Evolutionary conservation across 106 monocot genomes (phyloP), one percentile per base, ranked within the genome.

Genomic region (Phalaenopsis aphrodite): DNA sequence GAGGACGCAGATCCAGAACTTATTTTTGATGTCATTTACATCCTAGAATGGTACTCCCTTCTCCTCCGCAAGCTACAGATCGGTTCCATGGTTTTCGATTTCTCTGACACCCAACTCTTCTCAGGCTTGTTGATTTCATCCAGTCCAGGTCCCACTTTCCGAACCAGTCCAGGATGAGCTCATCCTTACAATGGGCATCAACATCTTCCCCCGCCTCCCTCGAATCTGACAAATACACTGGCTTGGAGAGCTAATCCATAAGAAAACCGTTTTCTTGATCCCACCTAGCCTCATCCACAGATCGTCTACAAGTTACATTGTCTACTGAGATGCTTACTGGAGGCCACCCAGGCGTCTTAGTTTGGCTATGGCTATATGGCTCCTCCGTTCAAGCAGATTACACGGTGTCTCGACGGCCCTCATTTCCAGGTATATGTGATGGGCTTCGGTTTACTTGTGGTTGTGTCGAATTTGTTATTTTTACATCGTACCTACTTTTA

Each of bases 51-150:
- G 23, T 19, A 19, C 23, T 64, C 42, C 2, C 30, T 79, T 43
- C 64, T 79, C 67, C 66, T 79, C 67, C 67, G 79, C 66, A 79
- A 79, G 79, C 79, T 79, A 61, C 67, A 68, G 67, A 79, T 79
- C 79, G 67, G 79, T 23, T 66, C 61, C 42, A 12, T 66, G 61
- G n/a, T 68, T 10, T 79, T 79, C 46, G 79, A 79, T 10, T 79
- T 79, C 58, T 66, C 42, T 67, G 79, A 79, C 67, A 41, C 4
- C 66, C 79, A 68, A 24, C 24, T 14, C 41, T 79, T 46, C 19
- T 79, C 41, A 67, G 71, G 71, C 69, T 80, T 42, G 79, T 69
- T 16, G 79, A 80, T 49, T 66, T 80, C 48, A 30, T 80, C 48
- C 47, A 71, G 68, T 79, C 79, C 30, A 45, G 46, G 14, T 79